Percentiles rank a stretch among this genome's conserved stretches.
These are phyloP conservation scores for Wickerhamomyces mucosus DNA, from an alignment of 805 yeast species.

Conservation along the genomic window DNA sequence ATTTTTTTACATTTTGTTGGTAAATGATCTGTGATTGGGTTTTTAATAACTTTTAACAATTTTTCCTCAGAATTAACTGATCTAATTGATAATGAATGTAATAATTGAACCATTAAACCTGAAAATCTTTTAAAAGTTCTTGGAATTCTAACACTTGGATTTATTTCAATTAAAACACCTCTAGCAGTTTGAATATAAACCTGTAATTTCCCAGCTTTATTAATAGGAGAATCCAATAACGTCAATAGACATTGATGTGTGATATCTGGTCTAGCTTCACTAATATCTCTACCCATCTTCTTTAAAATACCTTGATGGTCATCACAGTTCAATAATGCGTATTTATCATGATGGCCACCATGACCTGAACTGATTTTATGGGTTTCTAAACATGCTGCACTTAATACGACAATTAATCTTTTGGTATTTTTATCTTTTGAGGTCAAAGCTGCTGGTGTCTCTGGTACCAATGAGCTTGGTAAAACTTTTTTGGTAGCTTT, in stretches of 20 bases:
- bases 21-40: slow-evolving; percentile 93
- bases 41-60: slow-evolving; percentile 86
- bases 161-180: slow-evolving; percentile 90
- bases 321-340: slow-evolving; percentile 90
- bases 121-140: slow-evolving; percentile 97
- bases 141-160: slow-evolving; percentile 94
- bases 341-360: slow-evolving; percentile 81
- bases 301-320: slow-evolving; percentile 94
- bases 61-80: slow-evolving; percentile 94
- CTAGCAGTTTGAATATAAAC: slow-evolving; percentile 94
- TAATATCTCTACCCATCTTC: slow-evolving; percentile 94
- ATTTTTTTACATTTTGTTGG: slow-evolving; percentile 94
- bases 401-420: slow-evolving; percentile 85
- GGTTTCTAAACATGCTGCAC: slow-evolving; percentile 94
- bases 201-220: slow-evolving; percentile 94
- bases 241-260: slow-evolving; percentile 97
- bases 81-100: slow-evolving; percentile 86
- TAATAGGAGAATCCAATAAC: slow-evolving; percentile 91
- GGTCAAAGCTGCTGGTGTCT: slow-evolving; percentile 70
- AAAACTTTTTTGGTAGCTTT: slow-evolving; percentile 22
- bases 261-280: slow-evolving; percentile 98
- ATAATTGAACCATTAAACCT: slow-evolving; percentile 93
- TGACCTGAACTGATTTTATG: slow-evolving; percentile 71
- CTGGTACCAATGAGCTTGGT: slow-evolving; percentile 78
- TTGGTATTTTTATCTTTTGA: slow-evolving; percentile 83